A percentile compares a stretch with the other conserved stretches of the same genome.
phyloP scores from a whole-genome alignment of 2,329 filamentous ascomycete species.

The Ambrosiella cleistominuta region DNA sequence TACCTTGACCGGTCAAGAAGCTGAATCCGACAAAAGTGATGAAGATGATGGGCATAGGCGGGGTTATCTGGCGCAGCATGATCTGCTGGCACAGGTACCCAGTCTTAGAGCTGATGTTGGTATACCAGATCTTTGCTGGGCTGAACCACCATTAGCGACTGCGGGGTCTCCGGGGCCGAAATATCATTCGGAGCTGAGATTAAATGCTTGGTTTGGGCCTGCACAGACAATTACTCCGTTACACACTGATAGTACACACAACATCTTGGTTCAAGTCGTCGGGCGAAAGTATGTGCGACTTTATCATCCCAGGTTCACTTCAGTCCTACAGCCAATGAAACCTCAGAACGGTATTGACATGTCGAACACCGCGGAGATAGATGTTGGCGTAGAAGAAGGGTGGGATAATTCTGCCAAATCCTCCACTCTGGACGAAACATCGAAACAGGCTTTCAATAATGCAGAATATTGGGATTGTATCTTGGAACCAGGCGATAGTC shows the following conservation, averaged over 20 bases:
- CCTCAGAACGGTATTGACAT: constrained; percentile 63
- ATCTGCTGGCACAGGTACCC: constrained; percentile 71
- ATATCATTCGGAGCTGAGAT: constrained; percentile 38
- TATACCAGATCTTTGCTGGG: constrained; percentile 74
- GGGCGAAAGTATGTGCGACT: constrained; percentile 84
- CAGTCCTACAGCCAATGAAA: constrained; percentile 41
- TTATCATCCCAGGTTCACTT: constrained; percentile 51
- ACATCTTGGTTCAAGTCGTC: constrained; percentile 76
- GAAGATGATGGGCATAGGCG: constrained; percentile 19
- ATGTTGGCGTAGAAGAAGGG: constrained; percentile 53
- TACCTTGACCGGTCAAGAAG: background rate
- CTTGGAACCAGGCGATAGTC: constrained; percentile 60
- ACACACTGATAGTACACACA: constrained; percentile 88
- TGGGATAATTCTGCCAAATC: constrained; percentile 26
- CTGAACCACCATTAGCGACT: constrained; percentile 41
- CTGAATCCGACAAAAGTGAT: background rate
- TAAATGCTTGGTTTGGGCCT: constrained; percentile 91
- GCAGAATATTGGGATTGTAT: constrained; percentile 56
- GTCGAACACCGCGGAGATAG: constrained; percentile 72
- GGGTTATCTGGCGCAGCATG: constrained; percentile 83
- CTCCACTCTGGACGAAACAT: constrained; percentile 9
- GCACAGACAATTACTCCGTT: constrained; percentile 75
- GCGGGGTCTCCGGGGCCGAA: constrained; percentile 21
- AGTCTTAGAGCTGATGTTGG: constrained; percentile 55
- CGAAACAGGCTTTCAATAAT: constrained; percentile 22